Evolutionary conservation across 805 yeast genomes (phyloP), one percentile per base, ranked within the genome.

Genomic region (Vanderwaltozyma tropicalis): DNA sequence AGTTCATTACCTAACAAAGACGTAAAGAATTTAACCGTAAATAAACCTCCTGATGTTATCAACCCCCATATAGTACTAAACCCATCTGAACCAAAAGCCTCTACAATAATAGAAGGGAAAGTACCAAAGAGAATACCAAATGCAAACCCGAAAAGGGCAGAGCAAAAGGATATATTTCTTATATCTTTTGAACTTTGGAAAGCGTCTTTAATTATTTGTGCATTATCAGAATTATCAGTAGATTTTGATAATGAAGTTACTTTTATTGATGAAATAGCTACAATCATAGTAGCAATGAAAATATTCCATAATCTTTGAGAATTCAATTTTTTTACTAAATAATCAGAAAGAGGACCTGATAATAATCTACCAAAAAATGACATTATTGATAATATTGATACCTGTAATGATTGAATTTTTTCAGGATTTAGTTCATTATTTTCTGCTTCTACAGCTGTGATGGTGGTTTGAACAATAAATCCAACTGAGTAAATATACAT

Each of bases 31-130:
- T 72, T 74, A 29, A 81, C 69, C 0, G 72, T 62, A 4, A 74
- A 32, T 16, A 80, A 59, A 1, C 86, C 85, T 7, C 88, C 88
- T 0, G 86, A 76, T 18, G 87, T 78, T 13, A 76, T 59, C 29
- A 81, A 59, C 0, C 89, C 86, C 89, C 92, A 82, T 1, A 79
- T 68, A 0, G 88, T 79, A 17, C 86, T 76, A 53, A 80, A 82
- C 0, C 76, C 70, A 6, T 61, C 66, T 0, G 83, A 70, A 2
- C 88, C 88, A 60, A 80, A 80, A 12, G 67, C 62, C 44, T 82
- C 94, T 0, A 87, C 87, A 21, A 80, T 67, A 2, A 80, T 68
- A 1, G 88, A 80, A 3, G 94, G 94, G n/a, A 77, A 78, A 0
- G 80, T 72, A 0, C 89, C 89, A 60, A 78, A 80, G 3, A 74